Conservation (phyloP, 495 filamentous ascomycete species). For the Immersiella caudata region DNA sequence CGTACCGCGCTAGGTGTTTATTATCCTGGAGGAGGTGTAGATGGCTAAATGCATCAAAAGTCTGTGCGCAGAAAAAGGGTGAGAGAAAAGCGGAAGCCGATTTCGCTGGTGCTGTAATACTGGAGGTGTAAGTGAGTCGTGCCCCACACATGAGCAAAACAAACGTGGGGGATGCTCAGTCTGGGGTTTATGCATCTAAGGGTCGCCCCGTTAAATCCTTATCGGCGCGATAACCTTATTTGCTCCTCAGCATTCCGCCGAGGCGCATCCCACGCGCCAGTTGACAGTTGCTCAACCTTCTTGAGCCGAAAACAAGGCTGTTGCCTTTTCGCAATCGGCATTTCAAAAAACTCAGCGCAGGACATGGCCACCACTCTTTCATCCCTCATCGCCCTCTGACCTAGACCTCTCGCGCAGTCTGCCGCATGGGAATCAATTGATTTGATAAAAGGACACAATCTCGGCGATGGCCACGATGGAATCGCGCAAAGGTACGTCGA, state of each 20-base stretch:
- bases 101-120: too few relatives aligned
- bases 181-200: background rate
- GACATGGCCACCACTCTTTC: background rate
- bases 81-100: too few relatives aligned
- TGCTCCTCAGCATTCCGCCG: background rate
- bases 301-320: constrained; percentile 1
- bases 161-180: too few relatives aligned
- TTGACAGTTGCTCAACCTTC: background rate
- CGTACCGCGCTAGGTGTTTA: too few relatives aligned
- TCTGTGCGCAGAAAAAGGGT: too few relatives aligned
- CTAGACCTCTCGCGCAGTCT: background rate
- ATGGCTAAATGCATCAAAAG: too few relatives aligned
- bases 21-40: too few relatives aligned
- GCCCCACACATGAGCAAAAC: too few relatives aligned
- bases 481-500: constrained; percentile 37
- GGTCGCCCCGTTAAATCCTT: background rate
- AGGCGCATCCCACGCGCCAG: background rate
- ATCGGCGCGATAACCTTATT: constrained; percentile 9
- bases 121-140: too few relatives aligned
- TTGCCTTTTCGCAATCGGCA: background rate
- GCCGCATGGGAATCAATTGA: constrained; percentile 16
- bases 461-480: constrained; percentile 33
- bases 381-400: background rate
- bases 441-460: constrained; percentile 21
- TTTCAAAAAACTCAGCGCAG: background rate